Conservation (phyloP, 2,329 filamentous ascomycete genomes). For the Gaeumannomyces sp. region DNA sequence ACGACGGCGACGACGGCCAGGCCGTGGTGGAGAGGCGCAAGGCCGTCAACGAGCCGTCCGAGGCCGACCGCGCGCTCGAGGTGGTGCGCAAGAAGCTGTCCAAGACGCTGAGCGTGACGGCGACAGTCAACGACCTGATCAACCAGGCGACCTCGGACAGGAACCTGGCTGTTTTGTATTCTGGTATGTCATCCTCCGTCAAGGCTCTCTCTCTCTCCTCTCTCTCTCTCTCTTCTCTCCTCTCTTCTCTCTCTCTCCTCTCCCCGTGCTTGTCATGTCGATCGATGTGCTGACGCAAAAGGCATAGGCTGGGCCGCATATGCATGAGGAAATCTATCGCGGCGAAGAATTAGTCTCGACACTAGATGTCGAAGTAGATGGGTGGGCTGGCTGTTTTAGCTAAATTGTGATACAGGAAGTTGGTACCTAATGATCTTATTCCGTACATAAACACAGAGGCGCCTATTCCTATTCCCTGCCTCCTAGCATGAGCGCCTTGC, state of each 20-base stretch:
- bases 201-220: neutral
- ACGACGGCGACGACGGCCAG: constrained; percentile 29
- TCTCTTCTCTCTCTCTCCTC: too few relatives aligned
- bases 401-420: neutral
- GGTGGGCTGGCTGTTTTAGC: neutral
- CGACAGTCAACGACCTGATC: constrained; percentile 94
- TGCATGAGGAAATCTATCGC: too few relatives aligned
- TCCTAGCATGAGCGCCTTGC: neutral
- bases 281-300: too few relatives aligned
- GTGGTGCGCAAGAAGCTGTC: constrained; percentile 94
- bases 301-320: too few relatives aligned
- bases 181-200: constrained; percentile 48
- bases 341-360: too few relatives aligned
- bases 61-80: constrained; percentile 85
- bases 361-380: neutral
- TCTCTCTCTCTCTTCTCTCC: neutral
- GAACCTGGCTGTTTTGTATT: constrained; percentile 87
- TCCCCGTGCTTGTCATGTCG: too few relatives aligned
- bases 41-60: constrained; percentile 53
- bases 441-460: neutral
- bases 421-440: neutral
- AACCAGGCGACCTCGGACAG: constrained; percentile 90
- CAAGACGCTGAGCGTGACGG: constrained; percentile 87
- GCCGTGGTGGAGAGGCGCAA: constrained; percentile 35
- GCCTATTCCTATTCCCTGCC: neutral